Base-by-base conservation (phyloP, 257 asterid species). In the Mentha longifolia region DNA sequence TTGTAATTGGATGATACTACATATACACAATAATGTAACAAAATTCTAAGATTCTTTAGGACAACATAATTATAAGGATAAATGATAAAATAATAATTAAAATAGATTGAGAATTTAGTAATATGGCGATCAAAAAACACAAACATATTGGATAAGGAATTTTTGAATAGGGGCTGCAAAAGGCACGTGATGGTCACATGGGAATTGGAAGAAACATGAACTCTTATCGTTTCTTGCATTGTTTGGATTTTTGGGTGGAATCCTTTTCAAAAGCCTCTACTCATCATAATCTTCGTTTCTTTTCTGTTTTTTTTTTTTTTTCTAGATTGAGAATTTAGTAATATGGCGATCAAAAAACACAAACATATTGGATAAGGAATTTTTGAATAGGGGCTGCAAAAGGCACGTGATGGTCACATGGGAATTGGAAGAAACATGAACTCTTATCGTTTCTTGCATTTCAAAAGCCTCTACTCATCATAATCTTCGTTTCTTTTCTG, bases 111-210 rank as follows among this genome's bases (percentile, higher is more conserved):
- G n/a, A 3, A 22, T 22, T 22, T 22, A 45, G 2, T 11, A 37
- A 37, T 47, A 47, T 47, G 19, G 6, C 54, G 54, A 47, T 20
- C 6, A 58, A 58, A 22, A 22, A 22, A 22, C 25, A 22, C 6
- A 31, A 58, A 3, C 42, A n/a, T 8, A 74, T 58, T 65, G 68
- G 73, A 74, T 74, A 65, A 65, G 72, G 72, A 46, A 31, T 31
- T 64, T 45, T 15, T 16, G 37, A 58, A 64, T 17, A 31, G 37
- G 56, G 69, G 63, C 74, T 67, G 74, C 74, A 33, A 67, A 67
- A 51, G 25, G 50, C 79, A 75, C 74, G 79, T 75, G 79, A 75
- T 50, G 49, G 15, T 68, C 79, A 75, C 71, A 41, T 75, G 79
- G 70, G 37, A 37, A 15, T 47, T 41, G 43, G 42, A 49, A 46